Base-by-base conservation (phyloP, 225 moss, liverwort and hornwort species). In the Sphagnum tenellum region DNA sequence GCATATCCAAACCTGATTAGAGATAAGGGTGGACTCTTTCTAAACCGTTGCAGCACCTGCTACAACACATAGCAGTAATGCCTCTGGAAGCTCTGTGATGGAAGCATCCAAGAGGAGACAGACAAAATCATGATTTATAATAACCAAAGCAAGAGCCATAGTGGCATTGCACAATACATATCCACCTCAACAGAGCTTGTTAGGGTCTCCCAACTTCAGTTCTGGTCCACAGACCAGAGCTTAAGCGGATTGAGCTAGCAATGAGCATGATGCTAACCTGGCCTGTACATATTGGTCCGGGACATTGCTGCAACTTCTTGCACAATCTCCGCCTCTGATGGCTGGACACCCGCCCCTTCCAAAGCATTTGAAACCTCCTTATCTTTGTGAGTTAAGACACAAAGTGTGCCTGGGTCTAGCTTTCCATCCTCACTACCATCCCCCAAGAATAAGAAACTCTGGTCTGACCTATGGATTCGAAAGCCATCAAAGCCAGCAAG, bases 271-370 rank as follows among this genome's bases (percentile, higher is more conserved):
- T 29, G 1, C 67, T 49, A 49, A 84, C 84, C 84, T 74, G 96
- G 96, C 71, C 96, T 80, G 75, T 92, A 98, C 96, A 98, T 98
- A 69, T 98, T 98, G 10, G 96, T 98, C 72, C 87, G 86, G 45
- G 92, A 92, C 96, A 98, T 98, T 63, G 92, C 96, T 0, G 92
- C 75, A n/a, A 98, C 96, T 82, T 98, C 96, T 85, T 98, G 92
- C 5, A 83, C 80, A 77, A 98, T 90, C 75, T 98, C 96, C 0
- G 87, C 45, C 70, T 98, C 96, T 0, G 96, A 92, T 5, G 96
- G 96, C 72, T 90, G 92, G 47, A 90, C 92, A 50, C 96, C 96
- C 3, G 96, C 96, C n/a, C 96, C 96, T 65, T 98, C 96, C 76
- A 92, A 66, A 29, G 96, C 90, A 78, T 98, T 92, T n/a, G 92